Base-by-base conservation (phyloP, 805 yeast species). In the Kluyveromyces siamensis region DNA sequence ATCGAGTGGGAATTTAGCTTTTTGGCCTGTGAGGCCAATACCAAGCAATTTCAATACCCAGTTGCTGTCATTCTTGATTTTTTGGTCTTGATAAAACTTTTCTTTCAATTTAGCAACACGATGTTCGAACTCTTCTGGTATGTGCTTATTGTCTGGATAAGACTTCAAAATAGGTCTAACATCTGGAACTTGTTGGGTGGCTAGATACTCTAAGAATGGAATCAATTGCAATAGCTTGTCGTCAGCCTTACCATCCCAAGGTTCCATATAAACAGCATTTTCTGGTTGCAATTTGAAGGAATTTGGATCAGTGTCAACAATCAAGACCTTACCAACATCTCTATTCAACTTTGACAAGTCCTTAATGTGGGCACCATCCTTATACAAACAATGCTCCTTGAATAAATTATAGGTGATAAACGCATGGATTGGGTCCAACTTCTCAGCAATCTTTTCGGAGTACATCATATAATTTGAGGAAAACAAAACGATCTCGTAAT, bases 401-500 rank as follows among this genome's bases (percentile, higher is more conserved):
- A 77, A 89, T 55, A 93, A 75, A 13, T 93, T 87, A 63, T 87
- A 88, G 21, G 93, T 82, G 57, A 93, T 80, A 56, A 81, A 87
- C 6, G 95, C 95, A 62, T 85, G 90, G 69, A 85, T 80, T 17
- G 99, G 99, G 68, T 93, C 99, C 61, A 93, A 76, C 70, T 89
- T 90, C 56, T 83, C 81, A 45, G 90, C 87, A 40, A 88, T 79
- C 58, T 77, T 83, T 61, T 90, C 96, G 50, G 89, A 80, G 65
- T 84, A 84, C 74, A 85, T 84, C 81, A 82, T 83, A 59, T 85
- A 84, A 65, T 87, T 87, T 52, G 89, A 81, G 35, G 91, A 80
- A 66, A 93, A 93, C 43, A 95, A 72, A 47, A 93, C 98, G 64
- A 93, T 83, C 72, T 93, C 99, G 69, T 91, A 93, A 73, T 89